Base-by-base conservation (phyloP, 495 filamentous ascomycete genomes). In the Halenospora varia region DNA sequence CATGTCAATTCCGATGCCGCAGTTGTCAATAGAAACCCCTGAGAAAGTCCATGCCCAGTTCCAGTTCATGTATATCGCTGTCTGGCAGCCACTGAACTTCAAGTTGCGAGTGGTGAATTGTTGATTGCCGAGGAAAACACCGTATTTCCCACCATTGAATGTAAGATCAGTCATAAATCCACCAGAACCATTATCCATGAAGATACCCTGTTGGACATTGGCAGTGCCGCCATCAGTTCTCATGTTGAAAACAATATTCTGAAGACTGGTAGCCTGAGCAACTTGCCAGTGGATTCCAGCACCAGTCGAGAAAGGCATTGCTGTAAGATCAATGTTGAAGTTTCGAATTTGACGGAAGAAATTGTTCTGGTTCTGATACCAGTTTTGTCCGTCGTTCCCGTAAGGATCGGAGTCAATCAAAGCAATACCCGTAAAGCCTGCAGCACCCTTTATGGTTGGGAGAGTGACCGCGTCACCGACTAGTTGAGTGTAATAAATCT, bases 221-320 rank as follows among this genome's bases (percentile, higher is more conserved):
- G 74, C 78, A 13, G 73, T 71, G 44, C 82, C 82, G 15, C 84
- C 84, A 58, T 86, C 88, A 53, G 80, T 81, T 66, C 83, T 76
- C 92, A 97, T 95, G 70, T 91, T 83, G 73, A 97, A 95, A 53
- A 84, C 81, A 53, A 96, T 84, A 70, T 97, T 96, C 70, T 96
- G 92, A 48, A 96, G 72, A 61, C 86, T 90, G 10, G 94, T 96
- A 3, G 93, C 94, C 67, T 98, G 94, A 41, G 90, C 91, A 2
- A 98, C 93, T 69, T 97, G 94, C 95, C 95, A 97, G 72, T 97
- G 94, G 55, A 98, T 95, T 72, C 90, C 90, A 40, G 90, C 80
- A 55, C 87, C 89, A 22, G 69, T 65, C 41, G 70, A 75, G 50
- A 75, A 62, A 13, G 88, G 86, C 80, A 88, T 83, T 11, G 74